Evolutionary conservation across 1,139 yeast species (phyloP), one percentile per base, ranked within the genome.

Genomic region (Saccharomyces pastorianus): DNA sequence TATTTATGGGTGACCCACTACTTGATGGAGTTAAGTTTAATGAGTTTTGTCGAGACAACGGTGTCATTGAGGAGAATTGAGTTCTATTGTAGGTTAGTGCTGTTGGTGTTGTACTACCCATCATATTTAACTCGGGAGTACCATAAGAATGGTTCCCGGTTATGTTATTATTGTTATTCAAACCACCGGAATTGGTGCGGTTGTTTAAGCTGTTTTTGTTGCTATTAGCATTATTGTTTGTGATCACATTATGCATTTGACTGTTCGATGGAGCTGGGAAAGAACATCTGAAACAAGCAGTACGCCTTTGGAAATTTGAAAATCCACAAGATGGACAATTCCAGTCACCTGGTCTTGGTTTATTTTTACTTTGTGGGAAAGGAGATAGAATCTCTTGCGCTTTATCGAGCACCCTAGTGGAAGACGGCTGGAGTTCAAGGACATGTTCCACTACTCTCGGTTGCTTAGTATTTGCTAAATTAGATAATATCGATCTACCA

Each of bases 291-390:
- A 90, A 89, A 71, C 98, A 91, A 3, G 96, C 96, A 1, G 95
- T 88, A 70, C 98, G 80, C 64, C 97, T 81, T 71, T 91, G 98
- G 72, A 91, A 91, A 68, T 91, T 91, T 42, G 96, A 87, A 67
- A 91, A 91, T 0, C 97, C 96, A 75, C 98, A 91, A 6, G 93
- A 84, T 17, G 96, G 96, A 71, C 98, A 91, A 6, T 88, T 88
- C 98, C 98, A 91, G 67, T 91, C 98, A 26, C 98, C 98, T 0
- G 97, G 97, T 65, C 98, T 78, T 26, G 96, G 96, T 62, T 95
- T 79, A 69, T 90, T 90, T 64, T 90, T 90, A 51, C 88, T 84
- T 27, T 90, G 84, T 13, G 96, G 96, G 70, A 91, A 90, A 8
- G 95, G 88, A 0, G 88, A 78, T 55, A 91, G 74, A 51, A 90